A percentile compares a stretch with the other conserved stretches of the same genome.
These are phyloP conservation scores for Endocarpon pusillum DNA, from an alignment of 495 filamentous ascomycete genomes.

Conservation along the genomic window DNA sequence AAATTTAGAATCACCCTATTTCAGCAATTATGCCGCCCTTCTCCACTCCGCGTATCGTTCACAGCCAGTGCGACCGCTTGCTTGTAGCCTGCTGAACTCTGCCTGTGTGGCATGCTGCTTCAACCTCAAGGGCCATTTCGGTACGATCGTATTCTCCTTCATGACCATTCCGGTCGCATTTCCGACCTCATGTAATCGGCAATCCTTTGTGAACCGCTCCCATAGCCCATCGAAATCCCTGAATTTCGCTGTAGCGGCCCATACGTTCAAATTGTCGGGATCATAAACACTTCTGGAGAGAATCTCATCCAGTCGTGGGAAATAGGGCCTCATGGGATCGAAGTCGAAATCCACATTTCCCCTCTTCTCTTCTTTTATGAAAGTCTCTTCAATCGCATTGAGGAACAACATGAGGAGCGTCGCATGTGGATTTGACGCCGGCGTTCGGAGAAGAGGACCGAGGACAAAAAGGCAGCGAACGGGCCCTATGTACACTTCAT, in stretches of 20 bases:
- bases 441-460: constrained; percentile 9
- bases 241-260: background rate
- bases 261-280: background rate
- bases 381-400: constrained; percentile 9
- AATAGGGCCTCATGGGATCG: too few relatives aligned
- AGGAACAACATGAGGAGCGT: constrained; percentile 16
- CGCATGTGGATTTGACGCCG: constrained; percentile 11
- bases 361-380: background rate
- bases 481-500: constrained; percentile 9
- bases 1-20: too few relatives aligned
- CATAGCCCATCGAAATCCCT: too few relatives aligned
- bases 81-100: constrained; percentile 5
- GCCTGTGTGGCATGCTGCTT: background rate
- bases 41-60: constrained; percentile 11
- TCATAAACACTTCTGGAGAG: background rate
- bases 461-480: constrained; percentile 4
- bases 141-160: constrained; percentile 7
- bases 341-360: too few relatives aligned
- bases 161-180: constrained; percentile 2
- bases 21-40: constrained; percentile 4
- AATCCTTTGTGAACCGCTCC: constrained; percentile 1
- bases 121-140: constrained; percentile 8
- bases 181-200: background rate
- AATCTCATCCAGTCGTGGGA: too few relatives aligned
- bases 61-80: background rate